Percentiles rank a stretch among this genome's conserved stretches.
phyloP scores from a whole-genome alignment of 2,329 filamentous ascomycete species.

The Tolypocladium guangdongense region DNA sequence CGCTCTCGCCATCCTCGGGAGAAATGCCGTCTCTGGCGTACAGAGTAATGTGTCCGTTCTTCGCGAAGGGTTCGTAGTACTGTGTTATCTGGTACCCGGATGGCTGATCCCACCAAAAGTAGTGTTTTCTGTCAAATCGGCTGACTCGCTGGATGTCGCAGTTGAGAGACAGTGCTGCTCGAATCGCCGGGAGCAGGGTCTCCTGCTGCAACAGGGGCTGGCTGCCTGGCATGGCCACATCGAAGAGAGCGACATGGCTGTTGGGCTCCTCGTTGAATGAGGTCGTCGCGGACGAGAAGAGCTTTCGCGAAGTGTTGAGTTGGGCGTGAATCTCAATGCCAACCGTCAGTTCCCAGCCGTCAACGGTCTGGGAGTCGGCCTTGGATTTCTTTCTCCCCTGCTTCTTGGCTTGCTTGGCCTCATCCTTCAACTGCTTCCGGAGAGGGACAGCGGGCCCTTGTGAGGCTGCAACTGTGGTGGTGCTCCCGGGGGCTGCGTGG shows the following conservation, averaged over 20 bases:
- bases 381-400: conserved; percentile 40
- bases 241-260: conserved; percentile 79
- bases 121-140: conserved; percentile 92
- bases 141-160: conserved; percentile 70
- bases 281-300: conserved; percentile 68
- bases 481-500: conserved; percentile 18
- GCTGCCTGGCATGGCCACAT: conserved; percentile 78
- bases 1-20: conserved; percentile 55
- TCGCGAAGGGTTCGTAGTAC: conserved; percentile 68
- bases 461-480: conserved; percentile 7
- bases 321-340: conserved; percentile 97
- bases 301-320: conserved; percentile 76
- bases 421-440: conserved; percentile 62
- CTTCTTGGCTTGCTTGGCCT: conserved; percentile 60
- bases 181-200: conserved; percentile 77
- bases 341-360: conserved; percentile 85
- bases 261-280: conserved; percentile 64
- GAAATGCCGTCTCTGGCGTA: conserved; percentile 69
- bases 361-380: conserved; percentile 36
- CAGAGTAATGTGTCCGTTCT: conserved; percentile 61
- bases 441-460: conserved; percentile 34
- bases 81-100: conserved; percentile 96
- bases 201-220: conserved; percentile 79
- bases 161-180: conserved; percentile 74
- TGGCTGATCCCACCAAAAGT: conserved; percentile 98